Conservation (phyloP, 768 basidiomycete genomes). For the Auricularia sp. region DNA sequence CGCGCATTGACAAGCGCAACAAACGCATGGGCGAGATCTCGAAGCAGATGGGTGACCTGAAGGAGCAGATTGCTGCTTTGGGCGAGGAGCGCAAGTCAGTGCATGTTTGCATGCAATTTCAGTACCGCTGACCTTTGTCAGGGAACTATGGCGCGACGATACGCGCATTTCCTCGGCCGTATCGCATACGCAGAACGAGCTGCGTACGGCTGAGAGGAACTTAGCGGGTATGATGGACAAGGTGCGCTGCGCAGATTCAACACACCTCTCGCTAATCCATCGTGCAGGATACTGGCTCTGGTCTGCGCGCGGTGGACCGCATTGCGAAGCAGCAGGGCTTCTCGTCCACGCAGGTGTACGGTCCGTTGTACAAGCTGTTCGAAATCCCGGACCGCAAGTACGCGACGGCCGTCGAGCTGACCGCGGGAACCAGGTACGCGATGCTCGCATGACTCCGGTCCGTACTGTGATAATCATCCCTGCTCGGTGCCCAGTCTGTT, state of each 20-base stretch:
- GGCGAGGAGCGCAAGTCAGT: conserved; percentile 67
- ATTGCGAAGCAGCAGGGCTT: conserved; percentile 69
- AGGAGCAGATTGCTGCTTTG: conserved; percentile 57
- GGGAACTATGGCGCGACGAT: conserved; percentile 89
- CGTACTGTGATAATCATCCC: not conserved
- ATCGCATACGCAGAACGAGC: conserved; percentile 66
- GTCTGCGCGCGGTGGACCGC: conserved; percentile 74
- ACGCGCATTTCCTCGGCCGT: conserved; percentile 74
- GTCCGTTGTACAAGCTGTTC: conserved; percentile 88
- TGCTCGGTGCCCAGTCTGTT: conserved; percentile 52
- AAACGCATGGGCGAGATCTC: conserved; percentile 43
- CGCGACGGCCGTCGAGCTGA: conserved; percentile 87
- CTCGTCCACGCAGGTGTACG: conserved; percentile 63
- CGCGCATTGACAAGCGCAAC: conserved; percentile 49
- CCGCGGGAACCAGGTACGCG: conserved; percentile 83
- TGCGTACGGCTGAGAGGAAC: conserved; percentile 67
- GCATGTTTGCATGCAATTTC: no score
- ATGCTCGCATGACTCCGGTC: not conserved
- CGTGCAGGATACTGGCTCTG: conserved; percentile 79
- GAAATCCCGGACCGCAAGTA: conserved; percentile 81
- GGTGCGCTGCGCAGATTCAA: conserved; percentile 30
- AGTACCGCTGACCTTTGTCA: no score
- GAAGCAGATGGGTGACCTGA: conserved; percentile 50
- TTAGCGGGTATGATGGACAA: conserved; percentile 94
- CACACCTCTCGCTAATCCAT: not conserved